Evolutionary conservation across 192 early-diverging fungal species (phyloP).

Genomic region (Podila clonocystis): DNA sequence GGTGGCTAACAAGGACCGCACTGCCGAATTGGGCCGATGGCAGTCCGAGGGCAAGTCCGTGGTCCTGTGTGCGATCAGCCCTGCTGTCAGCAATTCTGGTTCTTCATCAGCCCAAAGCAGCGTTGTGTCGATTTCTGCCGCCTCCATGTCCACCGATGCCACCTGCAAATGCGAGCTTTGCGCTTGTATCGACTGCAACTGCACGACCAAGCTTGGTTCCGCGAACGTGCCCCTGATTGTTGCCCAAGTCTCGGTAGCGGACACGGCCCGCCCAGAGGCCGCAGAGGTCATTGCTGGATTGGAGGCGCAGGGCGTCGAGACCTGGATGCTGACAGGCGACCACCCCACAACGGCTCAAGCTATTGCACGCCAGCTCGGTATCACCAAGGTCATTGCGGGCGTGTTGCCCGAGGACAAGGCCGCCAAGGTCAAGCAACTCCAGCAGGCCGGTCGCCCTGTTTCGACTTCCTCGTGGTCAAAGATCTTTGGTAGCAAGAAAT

Average conservation of each 20-base stretch:
- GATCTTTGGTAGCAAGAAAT: constrained; percentile 3
- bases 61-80: constrained; percentile 63
- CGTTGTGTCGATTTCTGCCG: constrained; percentile 17
- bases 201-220: constrained; percentile 29
- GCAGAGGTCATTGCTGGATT: constrained; percentile 60
- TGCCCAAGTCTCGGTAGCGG: constrained; percentile 69
- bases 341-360: constrained; percentile 68
- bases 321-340: constrained; percentile 88
- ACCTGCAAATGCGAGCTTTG: constrained; percentile 48
- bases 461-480: constrained; percentile 6
- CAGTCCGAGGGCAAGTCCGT: constrained; percentile 65
- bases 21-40: constrained; percentile 57
- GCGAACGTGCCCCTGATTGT: constrained; percentile 52
- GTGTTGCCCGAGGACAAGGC: constrained; percentile 83
- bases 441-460: constrained; percentile 33
- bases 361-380: constrained; percentile 73
- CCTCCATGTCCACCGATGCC: neutral
- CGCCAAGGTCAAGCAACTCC: constrained; percentile 66
- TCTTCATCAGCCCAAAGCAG: no score
- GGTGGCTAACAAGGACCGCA: constrained; percentile 13
- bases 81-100: constrained; percentile 22
- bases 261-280: constrained; percentile 71
- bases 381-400: constrained; percentile 68
- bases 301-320: constrained; percentile 62
- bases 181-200: constrained; percentile 50